phyloP scores from a whole-genome alignment of 208 protist species.

The Leishmania gerbilli region DNA sequence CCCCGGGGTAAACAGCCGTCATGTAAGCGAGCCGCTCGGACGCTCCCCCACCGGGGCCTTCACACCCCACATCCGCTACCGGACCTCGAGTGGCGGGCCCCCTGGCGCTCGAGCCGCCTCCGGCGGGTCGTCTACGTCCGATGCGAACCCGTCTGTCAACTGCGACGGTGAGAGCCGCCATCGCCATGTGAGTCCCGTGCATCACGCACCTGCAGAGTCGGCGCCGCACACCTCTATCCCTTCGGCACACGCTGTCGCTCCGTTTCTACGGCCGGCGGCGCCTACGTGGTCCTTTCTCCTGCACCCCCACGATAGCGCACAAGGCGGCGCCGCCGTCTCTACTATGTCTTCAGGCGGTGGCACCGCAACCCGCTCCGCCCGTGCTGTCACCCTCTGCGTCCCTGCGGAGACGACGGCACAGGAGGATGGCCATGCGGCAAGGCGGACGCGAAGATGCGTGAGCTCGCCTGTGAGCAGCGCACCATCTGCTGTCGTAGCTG shows the following conservation, averaged over 20 bases:
- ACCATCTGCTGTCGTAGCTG: neutral
- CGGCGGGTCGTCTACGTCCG: neutral
- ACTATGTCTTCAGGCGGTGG: neutral
- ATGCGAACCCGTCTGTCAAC: neutral
- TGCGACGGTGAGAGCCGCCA: neutral
- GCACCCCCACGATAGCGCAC: neutral
- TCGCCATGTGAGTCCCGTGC: neutral
- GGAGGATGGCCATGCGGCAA: neutral
- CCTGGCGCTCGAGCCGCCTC: neutral
- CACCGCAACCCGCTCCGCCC: neutral
- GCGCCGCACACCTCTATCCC: neutral
- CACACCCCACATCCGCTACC: constrained; percentile 15
- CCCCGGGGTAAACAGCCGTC: neutral
- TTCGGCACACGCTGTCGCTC: neutral
- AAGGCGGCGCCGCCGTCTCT: neutral
- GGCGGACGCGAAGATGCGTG: neutral
- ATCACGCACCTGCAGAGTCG: neutral
- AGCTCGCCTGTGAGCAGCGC: neutral
- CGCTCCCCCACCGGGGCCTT: constrained; percentile 5
- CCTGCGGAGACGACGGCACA: neutral
- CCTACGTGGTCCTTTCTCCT: neutral
- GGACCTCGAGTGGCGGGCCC: neutral
- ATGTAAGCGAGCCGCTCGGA: neutral
- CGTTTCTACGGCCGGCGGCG: neutral
- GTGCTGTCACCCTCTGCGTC: neutral